A percentile compares a stretch with the other conserved stretches of the same genome.
phyloP scores from a whole-genome alignment of 768 basidiomycete genomes.

The Lentinus brumalis region DNA sequence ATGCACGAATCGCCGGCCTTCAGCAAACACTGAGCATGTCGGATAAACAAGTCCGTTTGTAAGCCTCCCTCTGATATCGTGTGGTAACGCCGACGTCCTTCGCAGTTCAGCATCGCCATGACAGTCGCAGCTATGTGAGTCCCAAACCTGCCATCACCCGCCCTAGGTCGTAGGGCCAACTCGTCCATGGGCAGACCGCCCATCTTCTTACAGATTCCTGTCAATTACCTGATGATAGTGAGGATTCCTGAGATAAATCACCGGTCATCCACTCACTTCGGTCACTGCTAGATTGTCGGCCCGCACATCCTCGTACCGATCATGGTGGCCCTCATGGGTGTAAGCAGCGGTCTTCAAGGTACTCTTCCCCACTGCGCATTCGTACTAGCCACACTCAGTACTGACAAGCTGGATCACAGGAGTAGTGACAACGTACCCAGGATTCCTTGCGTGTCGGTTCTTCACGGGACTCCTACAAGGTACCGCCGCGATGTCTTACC shows the following conservation, averaged over 20 bases:
- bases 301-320: constrained; percentile 62
- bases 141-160: too few relatives aligned
- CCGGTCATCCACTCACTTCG: neutral
- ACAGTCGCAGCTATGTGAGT: neutral
- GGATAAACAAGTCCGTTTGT: neutral
- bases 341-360: constrained; percentile 64
- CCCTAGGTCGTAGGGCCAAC: too few relatives aligned
- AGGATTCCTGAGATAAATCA: neutral
- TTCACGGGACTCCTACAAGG: constrained; percentile 62
- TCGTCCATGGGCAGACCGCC: neutral
- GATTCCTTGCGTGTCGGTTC: constrained; percentile 52
- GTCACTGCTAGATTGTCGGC: constrained; percentile 40
- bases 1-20: neutral
- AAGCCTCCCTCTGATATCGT: neutral
- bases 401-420: constrained; percentile 20
- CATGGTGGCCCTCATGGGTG: constrained; percentile 66
- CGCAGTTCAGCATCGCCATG: neutral
- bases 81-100: neutral
- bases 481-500: constrained; percentile 20
- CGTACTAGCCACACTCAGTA: neutral
- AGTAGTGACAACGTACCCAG: constrained; percentile 48
- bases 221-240: neutral
- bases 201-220: neutral
- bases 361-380: neutral
- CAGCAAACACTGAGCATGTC: neutral